Percentiles rank a stretch among this genome's conserved stretches.
These are phyloP conservation scores for Globisporangium paroecandrum DNA, from an alignment of 352 stramenopile species.

Conservation along the genomic window DNA sequence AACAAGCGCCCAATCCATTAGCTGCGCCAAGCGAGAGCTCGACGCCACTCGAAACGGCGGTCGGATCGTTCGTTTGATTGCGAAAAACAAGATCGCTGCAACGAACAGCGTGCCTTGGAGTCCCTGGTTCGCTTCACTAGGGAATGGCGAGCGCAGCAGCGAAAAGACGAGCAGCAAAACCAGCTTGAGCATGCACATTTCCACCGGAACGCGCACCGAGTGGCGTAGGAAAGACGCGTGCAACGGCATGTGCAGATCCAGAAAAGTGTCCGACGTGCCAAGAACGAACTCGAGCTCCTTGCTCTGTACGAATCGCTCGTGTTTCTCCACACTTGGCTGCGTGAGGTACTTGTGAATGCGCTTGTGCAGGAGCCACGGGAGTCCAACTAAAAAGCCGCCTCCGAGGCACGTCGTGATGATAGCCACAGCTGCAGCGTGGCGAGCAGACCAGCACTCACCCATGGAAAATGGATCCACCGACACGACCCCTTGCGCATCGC, in stretches of 20 bases:
- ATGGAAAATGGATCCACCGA: constrained; percentile 45
- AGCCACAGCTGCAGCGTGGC: constrained; percentile 28
- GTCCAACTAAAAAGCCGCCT: constrained; percentile 40
- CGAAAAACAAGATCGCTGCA: constrained; percentile 21
- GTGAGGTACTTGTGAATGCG: constrained; percentile 33
- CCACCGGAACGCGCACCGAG: constrained; percentile 28
- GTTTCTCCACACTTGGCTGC: constrained; percentile 24
- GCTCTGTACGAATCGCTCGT: constrained; percentile 45
- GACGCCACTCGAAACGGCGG: constrained; percentile 34
- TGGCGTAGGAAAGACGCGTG: constrained; percentile 44
- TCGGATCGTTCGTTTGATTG: constrained; percentile 22
- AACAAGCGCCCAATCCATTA: constrained; percentile 40
- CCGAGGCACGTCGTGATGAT: constrained; percentile 33
- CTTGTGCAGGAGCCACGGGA: constrained; percentile 36
- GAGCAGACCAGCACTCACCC: constrained; percentile 24
- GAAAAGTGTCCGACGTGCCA: constrained; percentile 48
- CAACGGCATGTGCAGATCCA: constrained; percentile 54
- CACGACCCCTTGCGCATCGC: constrained; percentile 31
- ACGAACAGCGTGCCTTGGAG: constrained; percentile 50
- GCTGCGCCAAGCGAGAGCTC: constrained; percentile 30
- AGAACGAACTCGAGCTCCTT: constrained; percentile 63
- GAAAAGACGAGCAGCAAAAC: constrained; percentile 47
- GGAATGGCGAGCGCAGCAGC: constrained; percentile 38
- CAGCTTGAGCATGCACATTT: constrained; percentile 48
- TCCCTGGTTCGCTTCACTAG: constrained; percentile 39